Evolutionary conservation across 768 basidiomycete genomes (phyloP), one percentile per base, ranked within the genome.

Genomic region (Mycena vitilis): DNA sequence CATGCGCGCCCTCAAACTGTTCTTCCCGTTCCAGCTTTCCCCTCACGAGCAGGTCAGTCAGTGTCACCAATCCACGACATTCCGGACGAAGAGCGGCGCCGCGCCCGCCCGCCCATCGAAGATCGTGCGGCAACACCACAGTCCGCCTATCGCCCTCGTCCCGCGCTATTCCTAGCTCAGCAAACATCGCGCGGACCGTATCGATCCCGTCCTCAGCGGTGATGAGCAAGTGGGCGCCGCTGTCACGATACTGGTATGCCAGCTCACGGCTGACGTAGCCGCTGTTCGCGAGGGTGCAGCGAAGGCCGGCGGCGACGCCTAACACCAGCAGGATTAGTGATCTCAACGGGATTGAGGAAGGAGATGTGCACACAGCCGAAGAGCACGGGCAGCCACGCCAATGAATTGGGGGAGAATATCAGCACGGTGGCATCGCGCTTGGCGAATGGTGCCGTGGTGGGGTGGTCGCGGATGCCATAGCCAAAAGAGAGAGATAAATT

Each of bases 221-320:
- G 63, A 95, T 86, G 23, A 95, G 75, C 22, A 91, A 69, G 55
- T 82, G 81, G 0, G 95, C 90, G 4, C 84, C 79, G 59, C 90
- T 90, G 73, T 96, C 89, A 9, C 70, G 78, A 64, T 92, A 90
- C 75, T 96, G 95, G 76, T 88, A 87, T 0, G 81, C 83, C 0
- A 96, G 84, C 75, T 96, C 95, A 10, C 78, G 75, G 2, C 88
- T 75, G 5, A 87, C 90, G 73, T 92, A 95, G 0, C 83, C 83
- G 63, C 84, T 89, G 76, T 95, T 96, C n/a, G 91, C 91, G 13
- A 92, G 86, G 0, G 94, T 93, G 61, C 87, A 86, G 51, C 87
- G 80, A 13, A 93, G 74, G 2, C 92, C 92, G 0, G 90, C 91
- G 0, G 93, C 90, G 52, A 89, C 80, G 75, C 78, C 77, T 56